Percentiles rank a stretch among this genome's conserved stretches.
Evolutionary conservation across 164 flowering plant species (phyloP).

Genomic region (Hamamelis virginiana): DNA sequence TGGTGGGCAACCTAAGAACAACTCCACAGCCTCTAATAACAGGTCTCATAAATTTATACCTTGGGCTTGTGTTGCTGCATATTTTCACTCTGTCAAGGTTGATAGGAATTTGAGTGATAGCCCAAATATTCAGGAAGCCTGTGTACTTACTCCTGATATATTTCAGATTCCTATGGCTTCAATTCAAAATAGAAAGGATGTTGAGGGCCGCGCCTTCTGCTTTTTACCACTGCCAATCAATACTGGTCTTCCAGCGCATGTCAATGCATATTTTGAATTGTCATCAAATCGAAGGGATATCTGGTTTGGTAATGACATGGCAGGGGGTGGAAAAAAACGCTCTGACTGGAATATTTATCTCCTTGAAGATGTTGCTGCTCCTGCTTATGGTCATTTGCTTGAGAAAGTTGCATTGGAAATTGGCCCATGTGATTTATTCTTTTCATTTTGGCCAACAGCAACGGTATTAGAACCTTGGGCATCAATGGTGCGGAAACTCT

Average conservation of each 20-base stretch:
- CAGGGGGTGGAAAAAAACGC: constrained; percentile 91
- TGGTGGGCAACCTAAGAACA: constrained; percentile 39
- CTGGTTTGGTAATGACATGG: constrained; percentile 99
- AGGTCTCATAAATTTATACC: constrained; percentile 62
- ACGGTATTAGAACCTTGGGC: constrained; percentile 76
- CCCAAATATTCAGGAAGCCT: constrained; percentile 21
- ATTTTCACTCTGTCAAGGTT: constrained; percentile 48
- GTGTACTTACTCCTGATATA: constrained; percentile 22
- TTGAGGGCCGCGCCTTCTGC: constrained; percentile 96
- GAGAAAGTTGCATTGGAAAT: constrained; percentile 67
- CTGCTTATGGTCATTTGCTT: constrained; percentile 87
- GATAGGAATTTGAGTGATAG: constrained; percentile 28
- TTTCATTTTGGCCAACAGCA: constrained; percentile 76
- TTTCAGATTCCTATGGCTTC: constrained; percentile 37
- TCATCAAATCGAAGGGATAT: constrained; percentile 97
- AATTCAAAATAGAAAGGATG: constrained; percentile 31
- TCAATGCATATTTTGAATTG: constrained; percentile 94
- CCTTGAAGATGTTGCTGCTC: constrained; percentile 87
- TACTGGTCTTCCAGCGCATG: constrained; percentile 88
- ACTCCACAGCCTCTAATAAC: constrained; percentile 28
- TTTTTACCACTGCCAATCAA: constrained; percentile 88
- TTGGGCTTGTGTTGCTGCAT: constrained; percentile 92
- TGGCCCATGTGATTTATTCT: constrained; percentile 77
- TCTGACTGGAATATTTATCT: constrained; percentile 93
- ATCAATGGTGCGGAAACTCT: constrained; percentile 73